phyloP scores from a whole-genome alignment of 345 rosid genomes.

The Linum lewisii region DNA sequence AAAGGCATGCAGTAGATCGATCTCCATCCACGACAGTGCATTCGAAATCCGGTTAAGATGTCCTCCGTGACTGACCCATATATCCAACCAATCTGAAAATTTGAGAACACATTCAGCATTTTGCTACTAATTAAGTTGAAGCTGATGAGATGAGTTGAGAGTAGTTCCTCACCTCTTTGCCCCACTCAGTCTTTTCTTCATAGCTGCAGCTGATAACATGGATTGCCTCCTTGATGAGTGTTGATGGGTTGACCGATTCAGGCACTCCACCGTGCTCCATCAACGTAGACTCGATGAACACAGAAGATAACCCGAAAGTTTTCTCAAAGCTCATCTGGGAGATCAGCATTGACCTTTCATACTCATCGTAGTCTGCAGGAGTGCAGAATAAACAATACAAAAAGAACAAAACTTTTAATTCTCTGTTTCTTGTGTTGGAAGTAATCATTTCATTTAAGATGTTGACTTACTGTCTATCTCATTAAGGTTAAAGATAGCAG shows the following conservation, averaged over 20 bases:
- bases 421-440: background rate
- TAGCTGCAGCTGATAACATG: constrained; percentile 93
- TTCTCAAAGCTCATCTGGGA: constrained; percentile 91
- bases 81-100: constrained; percentile 82
- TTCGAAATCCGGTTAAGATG: constrained; percentile 90
- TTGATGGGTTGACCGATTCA: constrained; percentile 72
- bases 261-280: constrained; percentile 91
- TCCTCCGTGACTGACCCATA: constrained; percentile 95
- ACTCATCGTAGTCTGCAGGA: constrained; percentile 69
- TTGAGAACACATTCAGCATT: background rate
- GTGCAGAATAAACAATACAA: constrained; percentile 1
- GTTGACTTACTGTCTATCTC: constrained; percentile 67
- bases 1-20: constrained; percentile 93
- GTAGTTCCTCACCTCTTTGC: constrained; percentile 67
- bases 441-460: constrained; percentile 1
- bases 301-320: constrained; percentile 89
- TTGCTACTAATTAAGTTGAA: background rate
- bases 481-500: constrained; percentile 84
- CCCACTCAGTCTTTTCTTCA: constrained; percentile 95
- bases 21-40: constrained; percentile 99
- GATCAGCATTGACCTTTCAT: constrained; percentile 89
- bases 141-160: background rate
- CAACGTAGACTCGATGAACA: constrained; percentile 88
- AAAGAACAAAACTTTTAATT: background rate
- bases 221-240: constrained; percentile 89